Evolutionary conservation across 352 stramenopile species (phyloP), one percentile per base, ranked within the genome.

Genomic region (Bremia lactucae): DNA sequence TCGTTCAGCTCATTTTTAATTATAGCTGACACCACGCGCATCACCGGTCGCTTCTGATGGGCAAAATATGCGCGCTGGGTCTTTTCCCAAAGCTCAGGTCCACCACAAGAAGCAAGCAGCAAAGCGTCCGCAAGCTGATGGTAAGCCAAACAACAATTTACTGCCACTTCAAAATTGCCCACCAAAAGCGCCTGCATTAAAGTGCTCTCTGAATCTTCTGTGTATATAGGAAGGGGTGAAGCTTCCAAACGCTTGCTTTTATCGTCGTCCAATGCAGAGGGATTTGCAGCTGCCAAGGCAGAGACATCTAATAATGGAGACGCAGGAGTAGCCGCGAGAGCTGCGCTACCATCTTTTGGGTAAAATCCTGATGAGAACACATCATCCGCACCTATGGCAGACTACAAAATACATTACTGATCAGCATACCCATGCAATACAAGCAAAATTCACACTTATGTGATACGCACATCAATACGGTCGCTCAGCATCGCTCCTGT

Each of bases 141-240:
- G 52, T 96, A 95, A 26, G 80, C 72, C 46, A 98, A 82, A 45
- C 95, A 99, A 60, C 79, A 96, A 61, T 98, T 96, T 8, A 99
- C 95, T 0, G 96, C 96, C 4, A 96, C 88, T 51, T 97, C 92
- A 54, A 99, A 98, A 67, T 98, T 97, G 26, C 96, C 96, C 4
- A 98, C 94, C 6, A 99, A 62, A 15, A 99, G 65, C 2, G 95
- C 88, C 55, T 96, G 72, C 72, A 98, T 97, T 25, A 98, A 69
- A 14, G 80, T 86, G 37, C 65, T 86, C 51, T 97, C 88, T 10
- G 90, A 96, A 40, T 93, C 70, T 46, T 87, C 73, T 9, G 87
- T 93, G 62, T 91, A 93, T 28, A 87, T 56, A 23, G 81, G 78
- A 4, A 65, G 55, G 0, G 74, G 63, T 5, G 68, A 72, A 10